Conservation (phyloP, 768 basidiomycete species). For the Collybia sordida region DNA sequence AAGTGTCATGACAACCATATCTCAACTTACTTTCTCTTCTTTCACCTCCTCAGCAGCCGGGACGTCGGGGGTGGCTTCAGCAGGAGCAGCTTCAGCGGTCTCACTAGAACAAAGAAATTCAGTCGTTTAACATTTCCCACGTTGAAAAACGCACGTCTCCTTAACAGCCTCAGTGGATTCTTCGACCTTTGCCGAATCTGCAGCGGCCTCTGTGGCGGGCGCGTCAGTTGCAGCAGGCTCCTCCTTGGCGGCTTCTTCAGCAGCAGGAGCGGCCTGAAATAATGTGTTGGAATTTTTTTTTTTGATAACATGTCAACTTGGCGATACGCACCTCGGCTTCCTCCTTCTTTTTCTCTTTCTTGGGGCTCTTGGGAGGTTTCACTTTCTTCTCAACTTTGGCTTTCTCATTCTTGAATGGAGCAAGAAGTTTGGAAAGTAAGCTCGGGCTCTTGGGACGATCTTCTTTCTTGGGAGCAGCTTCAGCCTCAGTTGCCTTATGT, state of each 20-base stretch:
- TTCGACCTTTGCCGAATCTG: slow-evolving; percentile 26
- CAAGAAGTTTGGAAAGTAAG: slow-evolving; percentile 75
- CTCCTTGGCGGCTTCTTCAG: slow-evolving; percentile 40
- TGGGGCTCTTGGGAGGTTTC: slow-evolving; percentile 72
- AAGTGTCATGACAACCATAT: background rate
- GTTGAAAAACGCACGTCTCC: slow-evolving; percentile 55
- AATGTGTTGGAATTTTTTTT: slow-evolving; percentile 1
- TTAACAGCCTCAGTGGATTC: slow-evolving; percentile 48
- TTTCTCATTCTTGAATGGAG: slow-evolving; percentile 74
- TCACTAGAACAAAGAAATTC: slow-evolving; percentile 31
- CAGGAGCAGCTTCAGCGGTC: slow-evolving; percentile 36
- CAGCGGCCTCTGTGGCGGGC: slow-evolving; percentile 30
- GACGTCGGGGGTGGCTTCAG: slow-evolving; percentile 32
- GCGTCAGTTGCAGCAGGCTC: slow-evolving; percentile 26
- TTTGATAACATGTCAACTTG: too few relatives aligned
- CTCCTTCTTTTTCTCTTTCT: slow-evolving; percentile 83
- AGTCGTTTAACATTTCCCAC: background rate
- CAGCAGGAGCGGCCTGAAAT: slow-evolving; percentile 33
- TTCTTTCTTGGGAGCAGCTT: slow-evolving; percentile 61
- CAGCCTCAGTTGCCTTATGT: slow-evolving; percentile 39
- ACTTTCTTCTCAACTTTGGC: slow-evolving; percentile 58
- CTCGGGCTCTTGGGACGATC: slow-evolving; percentile 80
- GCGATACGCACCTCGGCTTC: slow-evolving; percentile 50
- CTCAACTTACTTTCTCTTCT: slow-evolving; percentile 62
- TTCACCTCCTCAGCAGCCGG: slow-evolving; percentile 51